Percentiles rank a stretch among this genome's conserved stretches.
Evolutionary conservation across 106 monocot species (phyloP).

Genomic region (Platanthera zijinensis): DNA sequence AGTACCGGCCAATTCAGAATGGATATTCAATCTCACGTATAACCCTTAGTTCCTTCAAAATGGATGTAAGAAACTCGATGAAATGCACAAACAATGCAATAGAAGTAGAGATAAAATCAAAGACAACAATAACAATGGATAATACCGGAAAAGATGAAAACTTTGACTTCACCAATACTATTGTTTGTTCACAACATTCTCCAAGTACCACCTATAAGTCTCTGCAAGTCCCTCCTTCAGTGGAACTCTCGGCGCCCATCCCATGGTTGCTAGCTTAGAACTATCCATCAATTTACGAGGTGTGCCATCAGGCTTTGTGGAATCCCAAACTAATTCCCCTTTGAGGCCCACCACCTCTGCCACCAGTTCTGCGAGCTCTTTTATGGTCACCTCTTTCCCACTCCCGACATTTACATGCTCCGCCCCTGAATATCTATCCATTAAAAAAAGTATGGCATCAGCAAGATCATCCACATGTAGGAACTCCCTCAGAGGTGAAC

Average conservation of each 20-base stretch:
- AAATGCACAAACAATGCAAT: background rate
- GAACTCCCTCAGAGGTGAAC: conserved; percentile 86
- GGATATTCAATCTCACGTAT: background rate
- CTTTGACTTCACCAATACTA: background rate
- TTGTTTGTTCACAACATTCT: conserved; percentile 34
- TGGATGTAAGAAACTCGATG: background rate
- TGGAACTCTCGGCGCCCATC: conserved; percentile 64
- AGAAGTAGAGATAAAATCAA: background rate
- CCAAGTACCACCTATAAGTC: conserved; percentile 93
- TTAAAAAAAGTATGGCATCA: conserved; percentile 70
- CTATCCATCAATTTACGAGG: conserved; percentile 95
- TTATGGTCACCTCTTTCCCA: conserved; percentile 79
- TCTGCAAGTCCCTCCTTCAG: conserved; percentile 66
- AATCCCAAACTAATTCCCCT: conserved; percentile 76
- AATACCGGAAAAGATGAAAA: background rate
- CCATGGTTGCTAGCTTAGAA: conserved; percentile 58
- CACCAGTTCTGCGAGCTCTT: conserved; percentile 86
- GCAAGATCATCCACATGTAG: conserved; percentile 91
- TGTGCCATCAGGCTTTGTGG: conserved; percentile 78
- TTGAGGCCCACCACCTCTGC: conserved; percentile 80
- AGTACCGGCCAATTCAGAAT: background rate
- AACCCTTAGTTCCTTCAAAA: background rate
- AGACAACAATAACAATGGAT: background rate
- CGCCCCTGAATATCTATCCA: conserved; percentile 68
- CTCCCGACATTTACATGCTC: conserved; percentile 94